Base-by-base conservation (phyloP, 2,329 filamentous ascomycete species). In the Cladosporium halotolerans region DNA sequence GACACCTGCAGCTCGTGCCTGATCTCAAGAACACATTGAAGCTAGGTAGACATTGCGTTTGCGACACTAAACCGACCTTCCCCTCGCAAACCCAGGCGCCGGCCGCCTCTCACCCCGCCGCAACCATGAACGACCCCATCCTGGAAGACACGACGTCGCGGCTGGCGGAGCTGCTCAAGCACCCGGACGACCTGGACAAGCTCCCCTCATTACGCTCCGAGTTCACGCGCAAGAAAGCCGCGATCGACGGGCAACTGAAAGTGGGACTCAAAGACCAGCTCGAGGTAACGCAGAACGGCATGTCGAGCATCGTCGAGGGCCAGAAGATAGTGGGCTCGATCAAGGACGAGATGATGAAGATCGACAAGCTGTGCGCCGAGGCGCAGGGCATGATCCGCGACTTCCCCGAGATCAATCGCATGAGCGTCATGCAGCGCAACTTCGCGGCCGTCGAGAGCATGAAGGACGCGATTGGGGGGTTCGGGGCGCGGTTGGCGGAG, bases 281-380 rank as follows among this genome's bases (percentile, higher is more conserved):
- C 54, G 89, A 96, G 73, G 87, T 91, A 52, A 96, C 93, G 9
- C 92, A 97, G 74, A 82, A 87, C 61, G 93, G 93, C 69, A 96
- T 99, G 84, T 86, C 76, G 60, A 88, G 88, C 58, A 85, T 99
- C 60, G 83, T 82, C 42, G 90, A 96, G 67, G 91, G 91, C 53
- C 91, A 97, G 72, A 88, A 91, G 70, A 89, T 89, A 57, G 88
- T 99, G 34, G 86, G 89, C 67, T 82, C 87, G 63, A 96, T 96
- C 73, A 96, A 95, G 72, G 92, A 97, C 61, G 93, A 99, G 75
- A 93, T 99, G 83, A 90, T 95, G 78, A 95, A 92, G 73, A 97
- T 99, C 65, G 93, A 99, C 76, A 90, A 89, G 73, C 82, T 99
- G 59, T 99, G 93, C 75, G 90, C 91, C 58, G 95, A 99, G 73